Percentiles rank a stretch among this genome's conserved stretches.
Evolutionary conservation across 2,329 filamentous ascomycete genomes (phyloP).

Genomic region (Tetracladium maxilliforme): DNA sequence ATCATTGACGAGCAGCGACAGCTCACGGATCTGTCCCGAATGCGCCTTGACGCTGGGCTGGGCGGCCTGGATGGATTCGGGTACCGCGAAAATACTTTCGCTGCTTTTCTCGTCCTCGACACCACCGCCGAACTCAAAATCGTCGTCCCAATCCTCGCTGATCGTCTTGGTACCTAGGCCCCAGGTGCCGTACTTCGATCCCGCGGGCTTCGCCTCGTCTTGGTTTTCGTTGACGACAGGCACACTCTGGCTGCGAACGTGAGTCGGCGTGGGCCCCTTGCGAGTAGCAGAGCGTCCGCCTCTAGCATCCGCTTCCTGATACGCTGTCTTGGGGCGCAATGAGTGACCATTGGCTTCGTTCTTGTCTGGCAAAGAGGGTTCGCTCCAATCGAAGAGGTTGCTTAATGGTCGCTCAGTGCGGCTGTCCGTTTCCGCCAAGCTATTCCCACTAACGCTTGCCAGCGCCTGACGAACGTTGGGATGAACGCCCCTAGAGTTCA

Average conservation of each 20-base stretch:
- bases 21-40: constrained; percentile 69
- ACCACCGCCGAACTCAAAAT: constrained; percentile 54
- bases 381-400: constrained; percentile 68
- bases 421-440: constrained; percentile 18
- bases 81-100: constrained; percentile 49
- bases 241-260: constrained; percentile 70
- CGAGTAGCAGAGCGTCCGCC: constrained; percentile 54
- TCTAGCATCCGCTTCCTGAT: constrained; percentile 55
- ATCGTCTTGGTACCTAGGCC: constrained; percentile 64
- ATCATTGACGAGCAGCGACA: constrained; percentile 70
- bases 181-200: constrained; percentile 68
- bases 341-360: constrained; percentile 39
- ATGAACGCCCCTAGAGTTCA: constrained; percentile 36
- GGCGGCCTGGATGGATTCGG: constrained; percentile 64
- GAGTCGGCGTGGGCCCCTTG: constrained; percentile 48
- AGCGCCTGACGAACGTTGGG: constrained; percentile 39
- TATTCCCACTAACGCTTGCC: constrained; percentile 33
- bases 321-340: constrained; percentile 58
- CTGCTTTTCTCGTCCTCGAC: constrained; percentile 20
- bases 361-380: constrained; percentile 48
- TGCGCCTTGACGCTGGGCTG: constrained; percentile 73
- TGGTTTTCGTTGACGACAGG: constrained; percentile 54
- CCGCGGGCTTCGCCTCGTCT: constrained; percentile 32
- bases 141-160: constrained; percentile 81
- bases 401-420: constrained; percentile 39